These are phyloP conservation scores for Cyberlindnera samutprakarnensis DNA, from an alignment of 805 yeast species.

Conservation along the genomic window DNA sequence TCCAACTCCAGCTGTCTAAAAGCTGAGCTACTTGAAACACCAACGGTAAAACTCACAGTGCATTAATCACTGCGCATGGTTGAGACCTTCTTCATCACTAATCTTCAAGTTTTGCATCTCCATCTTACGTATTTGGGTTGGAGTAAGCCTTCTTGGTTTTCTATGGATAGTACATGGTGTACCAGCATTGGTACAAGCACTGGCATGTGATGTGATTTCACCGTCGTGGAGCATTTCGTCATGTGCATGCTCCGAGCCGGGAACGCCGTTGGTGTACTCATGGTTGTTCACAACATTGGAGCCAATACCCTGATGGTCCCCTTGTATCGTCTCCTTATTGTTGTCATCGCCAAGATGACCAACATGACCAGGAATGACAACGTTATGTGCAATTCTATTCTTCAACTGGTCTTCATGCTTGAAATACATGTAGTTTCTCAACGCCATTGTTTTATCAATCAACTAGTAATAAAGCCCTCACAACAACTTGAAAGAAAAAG, in stretches of 20 bases:
- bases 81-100: too few species aligned
- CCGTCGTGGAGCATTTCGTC: too few species aligned
- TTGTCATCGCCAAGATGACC: neutral
- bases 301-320: too few species aligned
- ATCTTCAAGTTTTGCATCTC: slow-evolving; percentile 2
- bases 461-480: too few species aligned
- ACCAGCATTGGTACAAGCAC: neutral
- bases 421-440: slow-evolving; percentile 36
- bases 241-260: too few species aligned
- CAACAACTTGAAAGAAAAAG: too few species aligned
- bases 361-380: neutral
- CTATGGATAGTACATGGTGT: neutral
- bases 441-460: slow-evolving; percentile 34
- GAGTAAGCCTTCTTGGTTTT: slow-evolving; percentile 19
- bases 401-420: slow-evolving; percentile 31
- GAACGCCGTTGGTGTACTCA: neutral
- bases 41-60: too few species aligned
- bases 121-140: slow-evolving; percentile 22
- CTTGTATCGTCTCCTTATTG: neutral
- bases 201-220: too few species aligned
- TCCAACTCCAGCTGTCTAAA: too few species aligned
- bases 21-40: too few species aligned
- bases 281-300: too few species aligned
- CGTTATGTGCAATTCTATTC: slow-evolving; percentile 26
- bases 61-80: too few species aligned